Base-by-base conservation (phyloP, 345 rosid genomes). In the Salix dunnii region DNA sequence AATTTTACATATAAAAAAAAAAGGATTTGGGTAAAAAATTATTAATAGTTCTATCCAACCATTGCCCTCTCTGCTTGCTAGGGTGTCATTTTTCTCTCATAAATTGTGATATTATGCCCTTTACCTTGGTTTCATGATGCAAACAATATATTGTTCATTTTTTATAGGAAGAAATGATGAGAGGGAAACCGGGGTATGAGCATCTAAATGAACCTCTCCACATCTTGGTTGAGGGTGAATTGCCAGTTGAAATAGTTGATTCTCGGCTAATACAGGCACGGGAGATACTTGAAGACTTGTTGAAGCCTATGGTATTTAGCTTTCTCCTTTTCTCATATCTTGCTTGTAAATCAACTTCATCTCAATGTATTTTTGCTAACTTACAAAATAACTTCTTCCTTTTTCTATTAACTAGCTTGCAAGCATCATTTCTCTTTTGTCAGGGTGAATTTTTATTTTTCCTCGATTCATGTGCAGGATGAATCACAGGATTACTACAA, bases 121-220 rank as follows among this genome's bases (percentile, higher is more conserved):
- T 35, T 4, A 33, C 21, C 43, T 73, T 61, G 14, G 60, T 46
- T 3, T 67, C 36, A 9, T 72, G 42, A n/a, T 27, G 58, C n/a
- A 28, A 61, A 76, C 23, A 9, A 14, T 73, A 14, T 35, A 23
- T 51, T 23, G 21, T 27, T 79, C 23, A 31, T 38, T 68, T 79
- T 27, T 77, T 83, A 68, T 72, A 96, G 99, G 99, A 96, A 82
- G 98, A 94, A 78, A 82, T 92, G 86, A 86, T 94, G 97, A 89
- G 98, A 83, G 99, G 98, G 70, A 96, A 94, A 72, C 92, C 94
- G 11, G 99, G 99, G 28, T 96, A 91, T 74, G 98, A 96, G 80
- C 99, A 96, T 79, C 86, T 96, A 68, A 92, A 89, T 79, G 98
- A 96, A 75, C 99, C 93, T 74, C 97, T 96, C 46, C 98, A 92